These are phyloP conservation scores for Mycena kentingensis DNA, from an alignment of 768 basidiomycete genomes.

Conservation along the genomic window DNA sequence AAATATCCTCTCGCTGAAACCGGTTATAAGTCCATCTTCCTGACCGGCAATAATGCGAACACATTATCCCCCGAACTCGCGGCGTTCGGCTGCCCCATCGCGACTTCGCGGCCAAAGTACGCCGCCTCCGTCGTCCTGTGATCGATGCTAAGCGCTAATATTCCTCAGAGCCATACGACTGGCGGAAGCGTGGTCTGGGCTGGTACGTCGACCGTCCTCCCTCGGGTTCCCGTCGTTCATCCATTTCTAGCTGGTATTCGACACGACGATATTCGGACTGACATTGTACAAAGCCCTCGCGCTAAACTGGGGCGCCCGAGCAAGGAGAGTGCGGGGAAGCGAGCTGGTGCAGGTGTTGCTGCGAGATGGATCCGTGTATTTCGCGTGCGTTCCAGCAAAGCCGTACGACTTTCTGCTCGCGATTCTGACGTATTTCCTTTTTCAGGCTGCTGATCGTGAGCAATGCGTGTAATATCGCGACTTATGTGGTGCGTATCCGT, in stretches of 20 bases:
- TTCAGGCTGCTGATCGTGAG: slow-evolving; percentile 39
- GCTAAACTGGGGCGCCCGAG: background rate
- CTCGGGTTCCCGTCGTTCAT: background rate
- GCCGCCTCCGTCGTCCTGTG: background rate
- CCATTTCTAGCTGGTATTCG: slow-evolving; percentile 36
- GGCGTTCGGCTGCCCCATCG: slow-evolving; percentile 15
- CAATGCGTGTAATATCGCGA: slow-evolving; percentile 40
- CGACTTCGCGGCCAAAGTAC: slow-evolving; percentile 11
- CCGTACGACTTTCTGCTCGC: background rate
- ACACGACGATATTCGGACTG: slow-evolving; percentile 41
- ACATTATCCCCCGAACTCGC: slow-evolving; percentile 1
- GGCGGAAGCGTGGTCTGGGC: slow-evolving; percentile 39
- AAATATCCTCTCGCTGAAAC: background rate
- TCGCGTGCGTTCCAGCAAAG: slow-evolving; percentile 30
- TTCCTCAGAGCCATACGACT: no score
- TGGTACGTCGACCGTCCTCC: slow-evolving; percentile 23
- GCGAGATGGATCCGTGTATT: slow-evolving; percentile 46
- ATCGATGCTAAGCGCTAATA: background rate
- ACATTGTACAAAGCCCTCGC: slow-evolving; percentile 43
- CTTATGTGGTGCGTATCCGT: slow-evolving; percentile 35
- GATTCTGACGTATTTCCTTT: background rate
- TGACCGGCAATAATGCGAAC: background rate
- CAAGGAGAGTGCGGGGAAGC: slow-evolving; percentile 13
- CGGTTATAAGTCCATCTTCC: background rate
- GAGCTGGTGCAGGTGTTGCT: slow-evolving; percentile 37